Evolutionary conservation across 345 rosid genomes (phyloP).

Genomic region (Eucalyptus curtisii): DNA sequence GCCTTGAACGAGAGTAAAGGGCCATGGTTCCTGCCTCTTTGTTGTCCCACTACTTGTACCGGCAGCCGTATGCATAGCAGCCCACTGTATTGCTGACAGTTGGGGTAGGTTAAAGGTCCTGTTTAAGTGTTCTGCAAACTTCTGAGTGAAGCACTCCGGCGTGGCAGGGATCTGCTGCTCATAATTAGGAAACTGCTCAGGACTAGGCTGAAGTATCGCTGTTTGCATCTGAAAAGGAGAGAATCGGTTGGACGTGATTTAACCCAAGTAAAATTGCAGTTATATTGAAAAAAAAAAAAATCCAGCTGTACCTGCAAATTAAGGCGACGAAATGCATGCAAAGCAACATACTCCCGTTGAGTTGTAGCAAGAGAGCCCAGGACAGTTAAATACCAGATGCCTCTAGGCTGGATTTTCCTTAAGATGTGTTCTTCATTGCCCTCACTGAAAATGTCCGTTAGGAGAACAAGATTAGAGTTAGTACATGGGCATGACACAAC

Average conservation of each 20-base stretch:
- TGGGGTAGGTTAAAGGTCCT: constrained; percentile 88
- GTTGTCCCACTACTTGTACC: constrained; percentile 80
- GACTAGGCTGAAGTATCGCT: constrained; percentile 85
- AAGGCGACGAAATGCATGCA: constrained; percentile 97
- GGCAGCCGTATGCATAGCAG: constrained; percentile 98
- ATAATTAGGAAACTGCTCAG: constrained; percentile 88
- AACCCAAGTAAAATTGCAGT: not conserved
- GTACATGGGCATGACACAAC: not conserved
- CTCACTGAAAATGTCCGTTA: constrained; percentile 31
- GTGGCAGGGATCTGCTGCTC: constrained; percentile 83
- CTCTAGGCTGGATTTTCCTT: constrained; percentile 75
- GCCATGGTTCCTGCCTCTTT: constrained; percentile 97
- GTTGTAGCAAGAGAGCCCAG: constrained; percentile 99
- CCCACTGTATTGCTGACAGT: constrained; percentile 95
- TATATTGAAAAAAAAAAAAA: not conserved
- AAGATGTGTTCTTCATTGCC: constrained; percentile 77
- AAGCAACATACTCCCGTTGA: constrained; percentile 95
- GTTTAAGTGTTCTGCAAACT: constrained; percentile 66
- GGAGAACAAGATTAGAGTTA: not conserved
- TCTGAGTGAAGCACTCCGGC: constrained; percentile 93
- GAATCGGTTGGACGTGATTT: not conserved
- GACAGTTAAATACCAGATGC: constrained; percentile 83
- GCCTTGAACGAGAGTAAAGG: constrained; percentile 97
- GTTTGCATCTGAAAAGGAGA: constrained; percentile 67
- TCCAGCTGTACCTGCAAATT: constrained; percentile 59